Percentiles rank a stretch among this genome's conserved stretches.
Evolutionary conservation across 1,284 basidiomycete genomes (phyloP).

Genomic region (Cystobasidiaceae sp.): DNA sequence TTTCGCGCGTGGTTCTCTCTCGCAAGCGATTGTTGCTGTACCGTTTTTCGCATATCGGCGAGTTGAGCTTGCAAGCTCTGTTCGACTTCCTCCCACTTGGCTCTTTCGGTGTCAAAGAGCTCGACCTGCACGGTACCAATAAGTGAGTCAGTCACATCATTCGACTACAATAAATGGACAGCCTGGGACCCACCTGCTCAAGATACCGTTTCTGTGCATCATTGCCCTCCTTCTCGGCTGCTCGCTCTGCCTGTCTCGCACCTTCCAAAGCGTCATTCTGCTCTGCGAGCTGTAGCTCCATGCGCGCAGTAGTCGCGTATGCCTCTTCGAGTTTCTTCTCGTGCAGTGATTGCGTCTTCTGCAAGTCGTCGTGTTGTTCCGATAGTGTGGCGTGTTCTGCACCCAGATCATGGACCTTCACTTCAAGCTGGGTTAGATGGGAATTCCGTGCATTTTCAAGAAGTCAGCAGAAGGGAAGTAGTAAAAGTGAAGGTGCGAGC

Average conservation of each 20-base stretch:
- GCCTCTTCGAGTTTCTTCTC: slow-evolving; percentile 24
- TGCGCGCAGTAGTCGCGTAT: slow-evolving; percentile 17
- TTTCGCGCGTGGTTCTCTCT: background rate
- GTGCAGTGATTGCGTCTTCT: slow-evolving; percentile 1
- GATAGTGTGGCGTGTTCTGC: slow-evolving; percentile 9
- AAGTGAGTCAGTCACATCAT: background rate
- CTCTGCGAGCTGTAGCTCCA: slow-evolving; percentile 39
- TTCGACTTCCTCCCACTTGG: slow-evolving; percentile 40
- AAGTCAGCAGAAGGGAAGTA: background rate
- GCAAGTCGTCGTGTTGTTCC: slow-evolving; percentile 1
- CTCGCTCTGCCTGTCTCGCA: slow-evolving; percentile 30
- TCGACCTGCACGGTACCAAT: slow-evolving; percentile 30
- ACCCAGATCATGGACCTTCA: background rate
- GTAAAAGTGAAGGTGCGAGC: background rate
- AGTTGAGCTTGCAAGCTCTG: slow-evolving; percentile 35
- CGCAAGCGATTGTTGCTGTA: background rate
- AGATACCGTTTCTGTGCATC: slow-evolving; percentile 37
- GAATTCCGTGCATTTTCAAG: too few relatives aligned
- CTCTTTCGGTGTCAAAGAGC: slow-evolving; percentile 39
- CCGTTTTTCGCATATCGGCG: background rate
- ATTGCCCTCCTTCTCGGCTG: slow-evolving; percentile 36
- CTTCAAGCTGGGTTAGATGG: background rate
- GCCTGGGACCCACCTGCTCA: slow-evolving; percentile 34
- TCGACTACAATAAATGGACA: background rate
- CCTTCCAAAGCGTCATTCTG: slow-evolving; percentile 36